Conservation (phyloP, 2,329 filamentous ascomycete genomes). For the Cadophora luteo-olivacea region DNA sequence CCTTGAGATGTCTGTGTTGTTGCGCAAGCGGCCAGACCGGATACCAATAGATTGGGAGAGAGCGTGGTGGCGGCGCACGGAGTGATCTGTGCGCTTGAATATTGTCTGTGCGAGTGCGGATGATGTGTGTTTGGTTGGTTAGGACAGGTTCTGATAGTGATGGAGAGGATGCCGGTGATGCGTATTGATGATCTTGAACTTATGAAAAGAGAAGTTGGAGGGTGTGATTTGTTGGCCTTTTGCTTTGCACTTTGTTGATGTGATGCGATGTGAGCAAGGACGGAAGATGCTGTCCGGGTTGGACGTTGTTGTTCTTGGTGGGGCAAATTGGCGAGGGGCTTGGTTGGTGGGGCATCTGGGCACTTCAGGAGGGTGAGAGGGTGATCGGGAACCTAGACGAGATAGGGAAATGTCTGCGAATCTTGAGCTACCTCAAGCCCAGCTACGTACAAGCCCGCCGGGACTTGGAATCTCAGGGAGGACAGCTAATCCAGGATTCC, state of each 20-base stretch:
- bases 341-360: neutral
- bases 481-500: no score
- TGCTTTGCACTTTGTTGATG: no score
- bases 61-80: neutral
- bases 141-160: neutral
- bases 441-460: no score
- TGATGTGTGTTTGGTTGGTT: slow-evolving; percentile 2
- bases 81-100: neutral
- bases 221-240: no score
- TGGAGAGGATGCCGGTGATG: neutral
- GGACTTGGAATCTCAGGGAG: no score
- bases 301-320: slow-evolving; percentile 1
- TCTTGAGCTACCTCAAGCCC: neutral
- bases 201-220: neutral
- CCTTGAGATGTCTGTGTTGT: slow-evolving; percentile 10
- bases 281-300: neutral
- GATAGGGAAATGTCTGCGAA: neutral
- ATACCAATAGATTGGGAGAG: neutral
- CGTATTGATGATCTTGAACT: neutral
- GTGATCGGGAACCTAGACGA: neutral
- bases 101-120: neutral
- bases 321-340: slow-evolving; percentile 7
- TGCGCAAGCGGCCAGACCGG: neutral
- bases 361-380: neutral
- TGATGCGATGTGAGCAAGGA: no score